Percentiles rank a stretch among this genome's conserved stretches.
phyloP scores from a whole-genome alignment of 2,329 filamentous ascomycete species.

The Ophidiomyces ophidiicola region DNA sequence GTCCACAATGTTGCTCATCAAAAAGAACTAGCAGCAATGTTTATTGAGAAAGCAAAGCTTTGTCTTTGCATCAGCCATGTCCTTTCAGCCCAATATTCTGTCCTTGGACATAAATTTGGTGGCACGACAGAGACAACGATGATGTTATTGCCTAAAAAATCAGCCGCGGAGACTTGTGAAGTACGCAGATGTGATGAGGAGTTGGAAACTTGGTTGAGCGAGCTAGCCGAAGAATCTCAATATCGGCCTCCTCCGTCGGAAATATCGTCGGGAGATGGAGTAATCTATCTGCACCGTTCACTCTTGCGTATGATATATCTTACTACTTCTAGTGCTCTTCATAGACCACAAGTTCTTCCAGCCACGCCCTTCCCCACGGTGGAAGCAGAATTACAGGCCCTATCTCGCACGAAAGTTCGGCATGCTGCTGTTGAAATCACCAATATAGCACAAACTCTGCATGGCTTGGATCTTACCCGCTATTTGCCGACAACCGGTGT shows the following conservation, averaged over 20 bases:
- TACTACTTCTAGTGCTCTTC: conserved; percentile 79
- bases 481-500: conserved; percentile 83
- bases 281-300: conserved; percentile 60
- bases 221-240: conserved; percentile 58
- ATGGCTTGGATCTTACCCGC: conserved; percentile 58
- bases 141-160: conserved; percentile 85
- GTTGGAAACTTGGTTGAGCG: conserved; percentile 62
- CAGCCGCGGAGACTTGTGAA: conserved; percentile 66
- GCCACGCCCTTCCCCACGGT: conserved; percentile 47
- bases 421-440: conserved; percentile 78
- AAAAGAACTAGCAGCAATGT: conserved; percentile 69
- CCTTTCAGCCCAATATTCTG: conserved; percentile 81
- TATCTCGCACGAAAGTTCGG: conserved; percentile 70
- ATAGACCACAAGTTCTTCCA: conserved; percentile 80
- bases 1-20: conserved; percentile 62
- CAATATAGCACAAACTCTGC: conserved; percentile 64
- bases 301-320: conserved; percentile 88
- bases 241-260: conserved; percentile 54
- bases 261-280: conserved; percentile 34
- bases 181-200: conserved; percentile 69
- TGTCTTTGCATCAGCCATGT: conserved; percentile 84
- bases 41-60: conserved; percentile 80
- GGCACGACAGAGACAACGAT: conserved; percentile 63
- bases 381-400: conserved; percentile 62
- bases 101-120: conserved; percentile 65